A percentile compares a stretch with the other conserved stretches of the same genome.
Conservation (phyloP, 2,329 filamentous ascomycete genomes). For the Arthrobotrys iridis region DNA sequence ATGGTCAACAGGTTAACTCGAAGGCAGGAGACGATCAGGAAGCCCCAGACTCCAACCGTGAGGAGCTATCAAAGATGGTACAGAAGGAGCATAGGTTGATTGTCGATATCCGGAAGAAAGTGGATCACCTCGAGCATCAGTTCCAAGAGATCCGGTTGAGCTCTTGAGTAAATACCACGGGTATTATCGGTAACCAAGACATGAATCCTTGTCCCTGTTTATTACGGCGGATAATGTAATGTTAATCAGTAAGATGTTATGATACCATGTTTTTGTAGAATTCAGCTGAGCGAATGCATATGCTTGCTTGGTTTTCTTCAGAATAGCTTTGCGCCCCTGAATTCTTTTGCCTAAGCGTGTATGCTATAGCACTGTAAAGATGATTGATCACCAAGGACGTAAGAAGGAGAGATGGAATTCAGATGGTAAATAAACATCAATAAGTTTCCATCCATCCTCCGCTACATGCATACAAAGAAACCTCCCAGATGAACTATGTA, state of each 20-base stretch:
- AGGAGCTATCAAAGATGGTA: slow-evolving; percentile 48
- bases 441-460: too few species aligned
- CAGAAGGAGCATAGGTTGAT: slow-evolving; percentile 46
- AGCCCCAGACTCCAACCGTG: slow-evolving; percentile 30
- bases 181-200: neutral
- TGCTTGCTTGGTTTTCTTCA: too few species aligned
- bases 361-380: slow-evolving; percentile 1
- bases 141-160: slow-evolving; percentile 41
- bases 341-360: neutral
- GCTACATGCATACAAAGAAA: neutral
- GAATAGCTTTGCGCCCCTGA: neutral
- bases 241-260: neutral
- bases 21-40: slow-evolving; percentile 32
- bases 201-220: too few species aligned
- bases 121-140: slow-evolving; percentile 40
- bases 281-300: neutral
- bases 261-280: neutral
- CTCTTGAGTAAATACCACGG: slow-evolving; percentile 14
- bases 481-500: neutral
- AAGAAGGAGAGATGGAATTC: too few species aligned
- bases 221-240: too few species aligned
- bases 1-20: slow-evolving; percentile 4
- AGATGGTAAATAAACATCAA: too few species aligned
- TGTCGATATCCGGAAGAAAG: slow-evolving; percentile 39
- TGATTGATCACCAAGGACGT: neutral